phyloP scores from a whole-genome alignment of 768 basidiomycete species.

The Sistotremastrum suecicum region DNA sequence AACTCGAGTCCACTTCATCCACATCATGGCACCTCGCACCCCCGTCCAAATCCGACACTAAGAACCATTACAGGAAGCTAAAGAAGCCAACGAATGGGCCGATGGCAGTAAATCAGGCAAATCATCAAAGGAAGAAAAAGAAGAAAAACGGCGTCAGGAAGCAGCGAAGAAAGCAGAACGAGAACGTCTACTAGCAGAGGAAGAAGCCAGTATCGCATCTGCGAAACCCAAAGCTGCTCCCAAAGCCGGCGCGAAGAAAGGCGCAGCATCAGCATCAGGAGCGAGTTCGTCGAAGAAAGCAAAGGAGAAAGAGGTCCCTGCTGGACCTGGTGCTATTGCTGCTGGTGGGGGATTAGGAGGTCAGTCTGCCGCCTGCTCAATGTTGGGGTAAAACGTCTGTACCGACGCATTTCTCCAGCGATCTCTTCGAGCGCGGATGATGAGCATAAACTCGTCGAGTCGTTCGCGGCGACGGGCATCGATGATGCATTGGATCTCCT shows the following conservation, averaged over 20 bases:
- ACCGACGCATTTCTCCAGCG: neutral
- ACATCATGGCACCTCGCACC: neutral
- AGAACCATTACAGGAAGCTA: constrained; percentile 39
- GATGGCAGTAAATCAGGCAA: constrained; percentile 58
- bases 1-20: constrained; percentile 1
- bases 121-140: constrained; percentile 50
- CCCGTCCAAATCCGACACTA: neutral
- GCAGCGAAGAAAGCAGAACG: constrained; percentile 78
- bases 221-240: constrained; percentile 49
- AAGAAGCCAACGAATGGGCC: constrained; percentile 56
- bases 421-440: constrained; percentile 8
- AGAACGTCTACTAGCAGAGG: constrained; percentile 75
- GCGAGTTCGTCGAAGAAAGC: constrained; percentile 24
- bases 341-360: constrained; percentile 42
- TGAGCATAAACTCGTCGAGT: constrained; percentile 36
- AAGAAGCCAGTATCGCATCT: constrained; percentile 45
- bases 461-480: constrained; percentile 72
- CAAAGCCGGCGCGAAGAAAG: constrained; percentile 50
- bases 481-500: constrained; percentile 84
- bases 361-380: constrained; percentile 1
- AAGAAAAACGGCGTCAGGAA: constrained; percentile 69
- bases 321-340: constrained; percentile 75
- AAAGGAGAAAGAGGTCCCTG: constrained; percentile 23
- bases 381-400: too few species aligned
- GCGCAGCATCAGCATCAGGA: constrained; percentile 8